Conservation (phyloP, 257 asterid genomes). For the Salvia rosmarinus region DNA sequence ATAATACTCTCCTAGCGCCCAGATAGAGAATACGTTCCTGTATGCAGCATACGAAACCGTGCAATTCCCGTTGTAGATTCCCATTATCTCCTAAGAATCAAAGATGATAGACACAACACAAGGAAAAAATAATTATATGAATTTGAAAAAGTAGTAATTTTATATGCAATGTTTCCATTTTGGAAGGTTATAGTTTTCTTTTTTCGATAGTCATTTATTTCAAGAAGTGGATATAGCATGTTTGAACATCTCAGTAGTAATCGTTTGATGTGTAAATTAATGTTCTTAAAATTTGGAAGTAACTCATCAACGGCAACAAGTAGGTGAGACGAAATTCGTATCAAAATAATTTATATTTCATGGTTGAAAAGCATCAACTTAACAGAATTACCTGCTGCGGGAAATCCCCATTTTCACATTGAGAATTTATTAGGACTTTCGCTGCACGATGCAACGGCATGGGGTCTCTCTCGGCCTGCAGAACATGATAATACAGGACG, state of each 20-base stretch:
- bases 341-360: slow-evolving; percentile 12
- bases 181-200: too few relatives aligned
- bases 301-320: too few relatives aligned
- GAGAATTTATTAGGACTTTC: slow-evolving; percentile 76
- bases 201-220: not conserved
- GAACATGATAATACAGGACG: not conserved
- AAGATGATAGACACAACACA: too few relatives aligned
- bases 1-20: slow-evolving; percentile 87
- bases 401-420: slow-evolving; percentile 83
- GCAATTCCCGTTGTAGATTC: slow-evolving; percentile 83
- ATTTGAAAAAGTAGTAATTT: too few relatives aligned
- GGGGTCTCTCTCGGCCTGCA: slow-evolving; percentile 85
- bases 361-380: too few relatives aligned
- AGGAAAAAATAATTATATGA: too few relatives aligned
- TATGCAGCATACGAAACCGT: slow-evolving; percentile 90
- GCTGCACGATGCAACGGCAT: slow-evolving; percentile 85
- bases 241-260: too few relatives aligned
- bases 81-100: slow-evolving; percentile 71
- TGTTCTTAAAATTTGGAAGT: not conserved
- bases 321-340: not conserved
- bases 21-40: slow-evolving; percentile 80
- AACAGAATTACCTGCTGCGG: slow-evolving; percentile 77
- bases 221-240: too few relatives aligned
- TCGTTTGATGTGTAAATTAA: too few relatives aligned
- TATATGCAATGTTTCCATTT: too few relatives aligned